Evolutionary conservation across 441 rosid species (phyloP).

Genomic region (Corymbia calophylla): DNA sequence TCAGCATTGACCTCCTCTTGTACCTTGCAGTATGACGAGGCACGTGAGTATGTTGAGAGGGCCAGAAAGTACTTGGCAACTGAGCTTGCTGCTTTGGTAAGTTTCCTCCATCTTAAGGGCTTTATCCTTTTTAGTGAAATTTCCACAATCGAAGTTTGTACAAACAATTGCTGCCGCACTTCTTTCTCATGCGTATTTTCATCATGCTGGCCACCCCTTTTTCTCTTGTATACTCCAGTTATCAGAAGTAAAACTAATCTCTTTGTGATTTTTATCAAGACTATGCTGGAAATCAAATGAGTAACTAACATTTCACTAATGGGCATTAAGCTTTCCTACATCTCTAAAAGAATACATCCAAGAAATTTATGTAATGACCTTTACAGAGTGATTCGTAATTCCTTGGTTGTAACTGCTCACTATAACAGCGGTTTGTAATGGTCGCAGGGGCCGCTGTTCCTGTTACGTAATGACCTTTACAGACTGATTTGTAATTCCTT

Average conservation of each 20-base stretch:
- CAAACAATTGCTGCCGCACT: not conserved
- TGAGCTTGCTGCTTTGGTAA: constrained; percentile 99
- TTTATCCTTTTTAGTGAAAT: not conserved
- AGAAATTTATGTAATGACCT: not conserved
- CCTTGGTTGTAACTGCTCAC: not conserved
- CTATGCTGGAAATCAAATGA: not conserved
- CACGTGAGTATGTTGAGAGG: constrained; percentile 93
- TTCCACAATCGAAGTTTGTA: not conserved
- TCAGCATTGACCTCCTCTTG: not conserved
- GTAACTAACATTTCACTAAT: not conserved
- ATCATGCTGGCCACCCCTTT: not conserved
- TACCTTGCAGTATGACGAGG: constrained; percentile 74
- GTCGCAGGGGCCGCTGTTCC: not conserved
- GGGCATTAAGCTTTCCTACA: not conserved
- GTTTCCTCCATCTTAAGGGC: constrained; percentile 11
- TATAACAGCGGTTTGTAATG: not conserved
- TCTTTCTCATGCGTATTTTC: not conserved
- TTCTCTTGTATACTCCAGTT: not conserved
- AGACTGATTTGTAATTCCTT: not conserved
- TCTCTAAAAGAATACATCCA: not conserved
- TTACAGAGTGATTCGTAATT: not conserved
- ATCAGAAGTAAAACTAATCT: not conserved
- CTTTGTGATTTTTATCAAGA: not conserved
- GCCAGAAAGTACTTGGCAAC: constrained; percentile 99
- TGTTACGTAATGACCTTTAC: not conserved